phyloP scores from a whole-genome alignment of 1,139 yeast genomes.

The Diutina sp. region DNA sequence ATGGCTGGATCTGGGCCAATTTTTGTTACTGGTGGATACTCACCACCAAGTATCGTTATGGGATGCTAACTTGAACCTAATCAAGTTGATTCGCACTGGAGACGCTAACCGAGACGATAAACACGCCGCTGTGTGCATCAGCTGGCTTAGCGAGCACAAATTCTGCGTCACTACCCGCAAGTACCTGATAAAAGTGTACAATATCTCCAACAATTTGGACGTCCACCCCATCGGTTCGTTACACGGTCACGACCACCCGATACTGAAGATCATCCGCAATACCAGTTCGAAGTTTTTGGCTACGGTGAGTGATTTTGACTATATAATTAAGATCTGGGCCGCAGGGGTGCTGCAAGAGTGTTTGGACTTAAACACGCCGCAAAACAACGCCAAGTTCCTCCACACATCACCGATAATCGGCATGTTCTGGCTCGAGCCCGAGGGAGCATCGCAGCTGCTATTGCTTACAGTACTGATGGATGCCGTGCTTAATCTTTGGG shows the following conservation, averaged over 20 bases:
- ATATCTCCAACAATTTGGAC: slow-evolving; percentile 8
- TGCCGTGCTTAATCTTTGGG: slow-evolving; percentile 63
- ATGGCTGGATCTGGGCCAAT: slow-evolving; percentile 27
- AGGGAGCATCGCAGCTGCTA: neutral
- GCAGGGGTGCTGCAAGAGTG: slow-evolving; percentile 40
- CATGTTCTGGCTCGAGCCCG: slow-evolving; percentile 34
- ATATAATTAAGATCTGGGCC: slow-evolving; percentile 60
- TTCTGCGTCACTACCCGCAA: slow-evolving; percentile 54
- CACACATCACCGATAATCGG: slow-evolving; percentile 47
- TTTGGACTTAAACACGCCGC: slow-evolving; percentile 13
- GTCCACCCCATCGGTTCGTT: slow-evolving; percentile 45
- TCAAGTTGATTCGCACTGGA: slow-evolving; percentile 17
- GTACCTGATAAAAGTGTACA: slow-evolving; percentile 5
- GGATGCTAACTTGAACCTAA: slow-evolving; percentile 22
- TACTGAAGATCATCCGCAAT: slow-evolving; percentile 48
- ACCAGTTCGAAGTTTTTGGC: slow-evolving; percentile 40
- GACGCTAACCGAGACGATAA: neutral
- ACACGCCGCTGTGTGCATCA: slow-evolving; percentile 15
- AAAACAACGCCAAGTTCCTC: slow-evolving; percentile 8
- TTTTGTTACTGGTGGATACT: slow-evolving; percentile 20
- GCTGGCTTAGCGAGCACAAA: slow-evolving; percentile 63
- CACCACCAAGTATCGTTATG: slow-evolving; percentile 21
- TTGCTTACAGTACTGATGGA: slow-evolving; percentile 43
- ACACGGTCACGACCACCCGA: slow-evolving; percentile 54
- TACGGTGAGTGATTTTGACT: slow-evolving; percentile 63